These are phyloP conservation scores for Boletus rex-veris DNA, from an alignment of 768 basidiomycete species.

Conservation along the genomic window DNA sequence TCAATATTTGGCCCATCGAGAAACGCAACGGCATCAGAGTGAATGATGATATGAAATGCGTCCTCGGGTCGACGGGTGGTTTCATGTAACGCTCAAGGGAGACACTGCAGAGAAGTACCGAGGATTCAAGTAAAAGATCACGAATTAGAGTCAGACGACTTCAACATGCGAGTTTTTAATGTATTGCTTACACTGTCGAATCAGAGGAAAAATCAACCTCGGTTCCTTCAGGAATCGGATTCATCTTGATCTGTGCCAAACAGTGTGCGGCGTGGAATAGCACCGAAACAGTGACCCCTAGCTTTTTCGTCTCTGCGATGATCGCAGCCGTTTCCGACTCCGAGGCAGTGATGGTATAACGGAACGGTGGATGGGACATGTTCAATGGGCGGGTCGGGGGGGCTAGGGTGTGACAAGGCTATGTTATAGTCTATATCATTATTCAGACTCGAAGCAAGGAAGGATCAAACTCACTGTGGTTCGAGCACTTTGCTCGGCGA, in stretches of 20 bases:
- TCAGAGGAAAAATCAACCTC: conserved; percentile 17
- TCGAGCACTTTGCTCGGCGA: conserved; percentile 1
- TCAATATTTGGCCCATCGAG: conserved; percentile 13
- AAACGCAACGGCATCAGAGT: conserved; percentile 13
- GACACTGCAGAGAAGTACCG: neutral
- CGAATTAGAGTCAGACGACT: neutral
- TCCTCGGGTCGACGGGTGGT: conserved; percentile 16
- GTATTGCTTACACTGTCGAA: conserved; percentile 7
- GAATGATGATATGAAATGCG: conserved; percentile 17
- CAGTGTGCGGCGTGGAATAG: conserved; percentile 24
- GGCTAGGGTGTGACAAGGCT: conserved; percentile 9
- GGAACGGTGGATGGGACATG: conserved; percentile 8
- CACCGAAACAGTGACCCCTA: conserved; percentile 11
- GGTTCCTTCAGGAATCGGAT: conserved; percentile 9
- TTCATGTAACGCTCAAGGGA: conserved; percentile 20
- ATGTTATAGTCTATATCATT: neutral
- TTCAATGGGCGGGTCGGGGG: conserved; percentile 6
- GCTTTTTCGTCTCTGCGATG: conserved; percentile 4
- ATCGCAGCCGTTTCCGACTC: conserved; percentile 12
- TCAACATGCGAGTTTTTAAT: neutral
- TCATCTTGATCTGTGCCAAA: conserved; percentile 22
- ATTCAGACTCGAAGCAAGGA: neutral
- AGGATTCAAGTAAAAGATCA: neutral
- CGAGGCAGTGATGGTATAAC: neutral
- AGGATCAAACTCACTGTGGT: conserved; percentile 4